Evolutionary conservation across 305 asterid species (phyloP), one percentile per base, ranked within the genome.

Genomic region (Fraxinus platypoda): DNA sequence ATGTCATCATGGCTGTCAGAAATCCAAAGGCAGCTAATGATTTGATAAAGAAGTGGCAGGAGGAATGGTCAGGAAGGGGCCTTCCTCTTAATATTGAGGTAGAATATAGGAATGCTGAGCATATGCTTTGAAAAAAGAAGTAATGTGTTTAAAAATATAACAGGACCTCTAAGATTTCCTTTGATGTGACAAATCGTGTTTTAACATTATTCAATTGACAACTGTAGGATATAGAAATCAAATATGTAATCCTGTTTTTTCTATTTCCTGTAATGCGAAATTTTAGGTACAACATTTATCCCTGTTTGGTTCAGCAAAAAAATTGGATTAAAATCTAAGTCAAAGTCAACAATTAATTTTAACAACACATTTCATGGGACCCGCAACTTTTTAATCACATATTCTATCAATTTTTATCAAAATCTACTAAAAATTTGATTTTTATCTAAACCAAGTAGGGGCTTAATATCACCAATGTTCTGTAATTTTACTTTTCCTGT

Each of bases 1-100:
- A 93, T 85, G 93, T 92, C 43, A 91, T 92, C 86, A 93, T 93
- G 97, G 97, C 97, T 7, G 97, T 92, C 57, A 88, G 96, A 84
- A 93, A 91, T 77, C 80, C 91, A 4, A 88, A 89, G 81, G 91
- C 91, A 0, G 96, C 97, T 19, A 86, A 80, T 86, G 94, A 92
- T 46, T 84, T 93, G 90, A 89, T 93, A 66, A 84, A 80, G 84
- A 87, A 87, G 75, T 92, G 97, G 93, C 97, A 95, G 81, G 91
- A 90, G 72, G 90, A 88, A 57, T 94, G 98, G 97, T 83, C 92
- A 28, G 97, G 93, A 81, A 92, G 73, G 81, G 99, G 97, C 62
- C 91, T 94, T 78, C 95, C 98, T 38, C 98, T 93, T 80, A 87
- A 94, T 79, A 93, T 94, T n/a, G 99, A 94, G 98, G 99, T 95